phyloP scores from a whole-genome alignment of 139 green algal species.

The Marvania coccoides region DNA sequence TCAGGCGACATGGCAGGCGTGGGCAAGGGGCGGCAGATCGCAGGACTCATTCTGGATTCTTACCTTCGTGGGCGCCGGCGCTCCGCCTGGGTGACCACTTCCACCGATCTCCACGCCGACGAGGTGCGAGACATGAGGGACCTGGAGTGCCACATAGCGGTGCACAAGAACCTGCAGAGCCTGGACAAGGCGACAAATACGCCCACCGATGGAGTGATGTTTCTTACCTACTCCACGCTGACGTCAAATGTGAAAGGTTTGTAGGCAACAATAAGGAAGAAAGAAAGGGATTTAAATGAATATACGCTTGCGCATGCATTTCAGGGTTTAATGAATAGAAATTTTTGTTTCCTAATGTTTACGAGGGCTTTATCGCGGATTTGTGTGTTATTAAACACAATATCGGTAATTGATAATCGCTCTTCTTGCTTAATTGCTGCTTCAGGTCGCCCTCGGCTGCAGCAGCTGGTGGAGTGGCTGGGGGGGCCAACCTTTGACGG shows the following conservation, averaged over 20 bases:
- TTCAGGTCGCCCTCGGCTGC: constrained; percentile 35
- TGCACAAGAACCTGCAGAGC: constrained; percentile 36
- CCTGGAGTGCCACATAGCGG: constrained; percentile 52
- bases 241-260: constrained; percentile 23
- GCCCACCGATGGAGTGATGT: constrained; percentile 73
- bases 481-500: constrained; percentile 57
- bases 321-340: no score
- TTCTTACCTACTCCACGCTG: constrained; percentile 83
- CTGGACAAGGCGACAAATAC: constrained; percentile 72
- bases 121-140: constrained; percentile 56
- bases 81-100: constrained; percentile 67
- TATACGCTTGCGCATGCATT: no score
- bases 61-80: constrained; percentile 56
- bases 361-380: no score
- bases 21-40: constrained; percentile 78
- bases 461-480: constrained; percentile 71
- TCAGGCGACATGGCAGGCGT: constrained; percentile 72
- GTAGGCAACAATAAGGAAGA: no score
- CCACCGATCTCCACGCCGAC: constrained; percentile 51
- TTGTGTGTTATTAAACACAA: no score
- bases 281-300: no score
- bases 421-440: no score
- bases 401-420: no score
- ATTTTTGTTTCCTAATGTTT: no score
- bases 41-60: constrained; percentile 78